Evolutionary conservation across 2,329 filamentous ascomycete genomes (phyloP), one percentile per base, ranked within the genome.

Genomic region (Colletotrichum abscissum): DNA sequence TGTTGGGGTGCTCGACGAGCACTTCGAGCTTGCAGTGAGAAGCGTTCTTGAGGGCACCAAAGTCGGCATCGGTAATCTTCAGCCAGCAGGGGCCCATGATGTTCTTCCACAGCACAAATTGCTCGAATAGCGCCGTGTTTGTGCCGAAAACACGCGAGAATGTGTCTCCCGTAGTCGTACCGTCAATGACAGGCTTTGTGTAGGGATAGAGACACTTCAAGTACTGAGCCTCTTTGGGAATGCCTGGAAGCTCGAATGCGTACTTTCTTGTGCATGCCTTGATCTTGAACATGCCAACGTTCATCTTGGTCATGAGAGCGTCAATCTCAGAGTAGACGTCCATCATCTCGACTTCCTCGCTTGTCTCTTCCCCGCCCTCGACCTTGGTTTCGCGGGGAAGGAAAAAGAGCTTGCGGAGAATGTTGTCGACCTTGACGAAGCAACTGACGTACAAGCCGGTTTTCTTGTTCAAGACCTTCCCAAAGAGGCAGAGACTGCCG

Each of bases 81-180:
- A 99, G 89, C 97, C 97, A 99, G 82, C 97, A 98, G 35, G 97
- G 97, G 1, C 97, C 97, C 96, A 98, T 99, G 78, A 99, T 94
- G 80, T 98, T 97, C 85, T 98, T 98, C 94, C 95, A 98, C 5
- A 99, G 88, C 24, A 99, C 97, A 80, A 99, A 99, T 78, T 99
- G 97, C 83, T 99, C 97, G 78, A 99, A 99, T 0, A 99, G 88
- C 1, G 94, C 92, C 0, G 97, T 99, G 81, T 97, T 98, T 69
- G 93, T 93, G 33, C 97, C 97, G 77, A 99, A 99, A 28, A 98
- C 92, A 76, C 94, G 94, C 1, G 96, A 98, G 80, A 96, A 99
- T 0, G 97, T 98, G 81, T 97, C 92, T 33, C 97, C 97, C 54
- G 87, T 90, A 6, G 90, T 84, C 74, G 93, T 92, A 66, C 90